phyloP scores from a whole-genome alignment of 306 rosid species.

The Malus asiatica region DNA sequence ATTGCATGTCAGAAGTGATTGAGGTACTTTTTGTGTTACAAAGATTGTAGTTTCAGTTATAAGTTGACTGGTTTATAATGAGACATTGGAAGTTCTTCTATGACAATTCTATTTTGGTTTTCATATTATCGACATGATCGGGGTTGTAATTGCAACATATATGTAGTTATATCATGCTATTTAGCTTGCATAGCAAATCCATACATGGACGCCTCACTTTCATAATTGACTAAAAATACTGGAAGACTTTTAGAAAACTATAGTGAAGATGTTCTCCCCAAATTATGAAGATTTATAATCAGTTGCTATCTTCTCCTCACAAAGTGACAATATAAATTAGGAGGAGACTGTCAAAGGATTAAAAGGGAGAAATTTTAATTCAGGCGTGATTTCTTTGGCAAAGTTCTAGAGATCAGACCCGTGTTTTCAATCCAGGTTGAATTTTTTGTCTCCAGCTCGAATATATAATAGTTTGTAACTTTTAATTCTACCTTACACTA shows the following conservation, averaged over 20 bases:
- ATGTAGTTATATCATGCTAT: background rate
- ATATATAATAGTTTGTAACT: background rate
- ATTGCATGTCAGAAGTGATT: slow-evolving; percentile 91
- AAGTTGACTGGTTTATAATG: background rate
- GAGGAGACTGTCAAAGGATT: background rate
- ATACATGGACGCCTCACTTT: background rate
- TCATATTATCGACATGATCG: background rate
- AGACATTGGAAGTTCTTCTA: background rate
- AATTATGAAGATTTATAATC: background rate
- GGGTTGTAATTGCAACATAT: background rate
- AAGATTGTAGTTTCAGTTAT: slow-evolving; percentile 14
- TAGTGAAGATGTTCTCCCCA: background rate
- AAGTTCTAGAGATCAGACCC: background rate
- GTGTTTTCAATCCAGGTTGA: background rate
- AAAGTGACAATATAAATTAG: background rate
- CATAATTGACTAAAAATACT: background rate
- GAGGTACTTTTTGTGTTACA: slow-evolving; percentile 41
- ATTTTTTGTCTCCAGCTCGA: background rate
- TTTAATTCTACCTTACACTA: background rate
- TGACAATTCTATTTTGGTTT: background rate
- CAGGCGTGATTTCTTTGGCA: background rate
- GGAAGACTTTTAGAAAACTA: background rate
- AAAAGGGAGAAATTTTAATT: background rate
- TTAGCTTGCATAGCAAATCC: background rate
- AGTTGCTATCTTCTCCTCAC: background rate